Conservation (phyloP, 108 stramenopile species). For the Phaeodactylum tricornutum region DNA sequence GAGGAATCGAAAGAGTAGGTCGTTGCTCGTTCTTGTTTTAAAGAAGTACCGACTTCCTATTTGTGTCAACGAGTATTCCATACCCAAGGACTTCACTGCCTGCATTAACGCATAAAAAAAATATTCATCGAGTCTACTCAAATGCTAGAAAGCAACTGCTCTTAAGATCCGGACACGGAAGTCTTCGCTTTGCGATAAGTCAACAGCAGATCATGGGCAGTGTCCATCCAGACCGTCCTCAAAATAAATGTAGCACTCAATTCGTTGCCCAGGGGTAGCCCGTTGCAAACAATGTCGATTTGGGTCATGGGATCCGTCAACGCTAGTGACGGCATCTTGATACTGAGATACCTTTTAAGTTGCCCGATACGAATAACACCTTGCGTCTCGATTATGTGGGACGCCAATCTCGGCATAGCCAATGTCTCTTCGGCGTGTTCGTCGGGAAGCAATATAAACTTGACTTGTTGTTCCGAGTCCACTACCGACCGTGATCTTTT, state of each 20-base stretch:
- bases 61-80: no score
- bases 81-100: no score
- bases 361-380: slow-evolving; percentile 5
- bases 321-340: no score
- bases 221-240: not conserved
- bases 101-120: no score
- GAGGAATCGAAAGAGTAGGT: no score
- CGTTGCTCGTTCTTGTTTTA: no score
- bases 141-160: no score
- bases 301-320: slow-evolving; percentile 4
- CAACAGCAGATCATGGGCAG: not conserved
- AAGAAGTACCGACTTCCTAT: no score
- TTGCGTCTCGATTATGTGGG: not conserved
- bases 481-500: not conserved
- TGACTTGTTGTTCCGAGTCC: not conserved
- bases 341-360: slow-evolving; percentile 7
- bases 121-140: no score
- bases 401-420: not conserved
- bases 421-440: no score
- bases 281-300: slow-evolving; percentile 40
- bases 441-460: not conserved
- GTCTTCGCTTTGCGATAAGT: no score
- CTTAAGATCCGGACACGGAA: no score
- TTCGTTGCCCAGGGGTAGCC: slow-evolving; percentile 34
- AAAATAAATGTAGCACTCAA: slow-evolving; percentile 37